Evolutionary conservation across 2,329 filamentous ascomycete genomes (phyloP).

Genomic region (Colletotrichum neosansevieriae): DNA sequence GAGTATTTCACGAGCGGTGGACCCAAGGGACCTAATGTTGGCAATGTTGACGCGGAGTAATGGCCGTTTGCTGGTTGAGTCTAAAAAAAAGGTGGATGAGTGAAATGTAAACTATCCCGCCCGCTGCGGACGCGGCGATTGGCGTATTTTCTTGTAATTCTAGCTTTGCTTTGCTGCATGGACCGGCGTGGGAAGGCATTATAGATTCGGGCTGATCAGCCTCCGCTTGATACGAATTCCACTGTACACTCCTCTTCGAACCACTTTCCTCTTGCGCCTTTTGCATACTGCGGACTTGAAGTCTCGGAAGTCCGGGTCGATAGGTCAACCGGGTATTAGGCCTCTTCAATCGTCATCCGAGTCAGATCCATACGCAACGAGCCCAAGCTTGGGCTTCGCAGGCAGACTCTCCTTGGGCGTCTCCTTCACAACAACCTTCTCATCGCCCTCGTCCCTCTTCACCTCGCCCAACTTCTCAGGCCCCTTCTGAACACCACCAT

Average conservation of each 20-base stretch:
- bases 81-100: background rate
- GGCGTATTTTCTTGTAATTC: conserved; percentile 33
- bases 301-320: background rate
- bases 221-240: conserved; percentile 30
- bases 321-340: no score
- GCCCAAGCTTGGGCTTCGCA: conserved; percentile 50
- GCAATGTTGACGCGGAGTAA: conserved; percentile 50
- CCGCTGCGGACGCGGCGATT: background rate
- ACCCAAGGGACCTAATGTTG: conserved; percentile 56
- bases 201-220: conserved; percentile 10
- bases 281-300: no score
- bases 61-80: background rate
- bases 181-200: conserved; percentile 25
- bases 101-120: conserved; percentile 20
- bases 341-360: conserved; percentile 53
- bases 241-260: conserved; percentile 33
- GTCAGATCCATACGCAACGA: conserved; percentile 70
- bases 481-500: conserved; percentile 48
- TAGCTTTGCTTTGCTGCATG: conserved; percentile 27
- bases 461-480: conserved; percentile 23
- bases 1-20: conserved; percentile 52
- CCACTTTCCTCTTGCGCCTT: background rate
- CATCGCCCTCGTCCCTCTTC: conserved; percentile 23
- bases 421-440: conserved; percentile 33
- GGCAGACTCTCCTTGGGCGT: conserved; percentile 12